Evolutionary conservation across 495 filamentous ascomycete genomes (phyloP).

Genomic region (Aspergillus bertholletiae): DNA sequence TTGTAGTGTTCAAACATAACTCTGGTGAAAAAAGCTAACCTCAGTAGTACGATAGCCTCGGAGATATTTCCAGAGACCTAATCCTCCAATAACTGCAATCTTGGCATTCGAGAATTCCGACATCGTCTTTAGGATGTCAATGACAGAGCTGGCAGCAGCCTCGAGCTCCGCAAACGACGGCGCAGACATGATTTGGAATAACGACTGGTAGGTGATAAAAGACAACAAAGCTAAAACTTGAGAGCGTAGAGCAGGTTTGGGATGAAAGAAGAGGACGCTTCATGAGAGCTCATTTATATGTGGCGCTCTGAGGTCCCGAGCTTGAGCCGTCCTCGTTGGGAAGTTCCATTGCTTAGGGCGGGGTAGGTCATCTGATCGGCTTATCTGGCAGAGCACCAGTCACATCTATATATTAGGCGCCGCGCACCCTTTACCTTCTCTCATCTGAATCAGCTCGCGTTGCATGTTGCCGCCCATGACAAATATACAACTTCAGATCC

Average conservation of each 20-base stretch:
- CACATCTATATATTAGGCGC: not conserved
- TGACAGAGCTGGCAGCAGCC: constrained; percentile 2
- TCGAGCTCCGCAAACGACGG: constrained; percentile 7
- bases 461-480: constrained; percentile 9
- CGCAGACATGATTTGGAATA: constrained; percentile 3
- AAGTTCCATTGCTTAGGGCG: too few species aligned
- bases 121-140: constrained; percentile 2
- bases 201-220: not conserved
- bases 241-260: not conserved
- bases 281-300: not conserved
- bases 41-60: constrained; percentile 4
- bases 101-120: constrained; percentile 4
- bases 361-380: not conserved
- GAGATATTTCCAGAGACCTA: constrained; percentile 9
- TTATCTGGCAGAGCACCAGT: not conserved
- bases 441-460: not conserved
- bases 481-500: constrained; percentile 44
- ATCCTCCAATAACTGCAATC: constrained; percentile 10
- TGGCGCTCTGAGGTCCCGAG: not conserved
- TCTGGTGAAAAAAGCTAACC: not conserved
- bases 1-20: not conserved
- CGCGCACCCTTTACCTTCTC: not conserved
- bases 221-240: not conserved
- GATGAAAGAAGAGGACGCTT: not conserved
- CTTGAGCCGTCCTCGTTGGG: not conserved